Conservation (phyloP, 441 rosid species). For the Eutrema salsugineum region DNA sequence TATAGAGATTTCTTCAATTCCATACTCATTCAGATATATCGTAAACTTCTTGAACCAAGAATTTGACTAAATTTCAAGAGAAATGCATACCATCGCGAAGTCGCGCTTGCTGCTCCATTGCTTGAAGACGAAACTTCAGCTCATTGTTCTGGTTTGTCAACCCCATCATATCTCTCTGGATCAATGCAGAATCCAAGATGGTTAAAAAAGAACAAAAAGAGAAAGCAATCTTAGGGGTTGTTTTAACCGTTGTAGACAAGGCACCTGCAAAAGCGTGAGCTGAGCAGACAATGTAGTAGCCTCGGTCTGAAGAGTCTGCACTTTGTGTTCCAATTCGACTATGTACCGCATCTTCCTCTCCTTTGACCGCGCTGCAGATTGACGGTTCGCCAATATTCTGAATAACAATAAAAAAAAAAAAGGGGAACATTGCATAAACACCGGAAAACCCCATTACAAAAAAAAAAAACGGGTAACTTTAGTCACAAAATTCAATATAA, state of each 20-base stretch:
- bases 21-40: neutral
- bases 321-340: constrained; percentile 92
- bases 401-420: too few species aligned
- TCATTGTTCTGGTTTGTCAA: constrained; percentile 91
- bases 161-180: constrained; percentile 88
- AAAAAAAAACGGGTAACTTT: neutral
- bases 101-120: constrained; percentile 95
- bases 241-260: neutral
- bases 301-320: constrained; percentile 96
- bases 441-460: neutral
- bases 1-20: neutral
- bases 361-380: constrained; percentile 96
- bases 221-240: neutral
- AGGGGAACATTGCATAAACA: constrained; percentile 1
- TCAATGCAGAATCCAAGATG: neutral
- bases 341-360: constrained; percentile 96
- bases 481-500: neutral
- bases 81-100: constrained; percentile 76
- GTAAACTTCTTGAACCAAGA: neutral
- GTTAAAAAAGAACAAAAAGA: neutral
- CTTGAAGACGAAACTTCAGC: constrained; percentile 92
- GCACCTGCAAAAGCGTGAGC: constrained; percentile 87
- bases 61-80: neutral
- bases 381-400: constrained; percentile 96
- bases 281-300: constrained; percentile 98